Percentiles rank a stretch among this genome's conserved stretches.
phyloP scores from a whole-genome alignment of 2,329 filamentous ascomycete species.

The Stagonosporopsis chrysanthemi region DNA sequence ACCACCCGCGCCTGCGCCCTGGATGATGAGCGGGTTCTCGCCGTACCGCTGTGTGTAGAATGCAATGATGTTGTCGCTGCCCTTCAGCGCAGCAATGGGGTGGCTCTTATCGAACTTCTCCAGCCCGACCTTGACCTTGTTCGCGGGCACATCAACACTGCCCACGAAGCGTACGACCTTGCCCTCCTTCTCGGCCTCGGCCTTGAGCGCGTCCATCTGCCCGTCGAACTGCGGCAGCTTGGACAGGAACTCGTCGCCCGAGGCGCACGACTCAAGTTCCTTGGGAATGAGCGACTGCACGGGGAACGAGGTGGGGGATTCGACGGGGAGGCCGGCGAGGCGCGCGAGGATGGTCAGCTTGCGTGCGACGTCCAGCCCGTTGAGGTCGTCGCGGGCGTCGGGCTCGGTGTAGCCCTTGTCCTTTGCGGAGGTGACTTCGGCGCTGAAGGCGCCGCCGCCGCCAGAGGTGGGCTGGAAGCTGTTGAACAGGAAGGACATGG shows the following conservation, averaged over 20 bases:
- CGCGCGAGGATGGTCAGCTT: constrained; percentile 95
- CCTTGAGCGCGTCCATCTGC: constrained; percentile 89
- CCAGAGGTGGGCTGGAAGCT: constrained; percentile 85
- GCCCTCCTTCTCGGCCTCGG: constrained; percentile 81
- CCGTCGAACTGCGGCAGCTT: constrained; percentile 81
- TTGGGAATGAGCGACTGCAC: constrained; percentile 92
- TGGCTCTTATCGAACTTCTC: constrained; percentile 84
- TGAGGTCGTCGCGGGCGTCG: constrained; percentile 84
- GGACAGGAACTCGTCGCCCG: constrained; percentile 85
- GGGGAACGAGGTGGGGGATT: constrained; percentile 86
- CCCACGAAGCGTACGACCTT: constrained; percentile 96
- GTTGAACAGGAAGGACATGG: constrained; percentile 98
- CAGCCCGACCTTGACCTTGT: constrained; percentile 88
- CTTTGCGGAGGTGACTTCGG: constrained; percentile 91
- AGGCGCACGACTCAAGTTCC: constrained; percentile 78
- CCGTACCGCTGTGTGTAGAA: constrained; percentile 98
- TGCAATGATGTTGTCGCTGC: constrained; percentile 98
- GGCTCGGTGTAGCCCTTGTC: constrained; percentile 91
- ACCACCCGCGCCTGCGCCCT: constrained; percentile 91
- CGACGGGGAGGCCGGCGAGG: constrained; percentile 79
- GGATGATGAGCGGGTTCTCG: constrained; percentile 87
- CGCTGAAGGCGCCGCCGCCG: constrained; percentile 82
- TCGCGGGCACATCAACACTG: constrained; percentile 83
- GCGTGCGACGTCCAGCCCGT: constrained; percentile 88
- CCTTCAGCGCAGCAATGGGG: constrained; percentile 92